phyloP scores from a whole-genome alignment of 2,329 filamentous ascomycete species.

The Leptographium galeiforme region DNA sequence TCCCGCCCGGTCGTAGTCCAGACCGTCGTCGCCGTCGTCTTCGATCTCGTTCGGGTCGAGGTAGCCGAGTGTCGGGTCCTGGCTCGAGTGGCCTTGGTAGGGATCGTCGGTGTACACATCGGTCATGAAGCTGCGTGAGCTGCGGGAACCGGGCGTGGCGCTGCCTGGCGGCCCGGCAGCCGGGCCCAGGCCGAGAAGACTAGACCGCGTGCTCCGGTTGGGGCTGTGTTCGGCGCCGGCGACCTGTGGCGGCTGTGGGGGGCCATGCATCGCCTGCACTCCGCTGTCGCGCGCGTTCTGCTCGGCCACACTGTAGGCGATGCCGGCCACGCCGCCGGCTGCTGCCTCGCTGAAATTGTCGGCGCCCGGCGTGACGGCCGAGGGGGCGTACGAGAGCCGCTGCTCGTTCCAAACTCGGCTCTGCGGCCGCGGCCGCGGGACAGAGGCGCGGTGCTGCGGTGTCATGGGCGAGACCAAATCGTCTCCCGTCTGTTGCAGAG shows the following conservation, averaged over 20 bases:
- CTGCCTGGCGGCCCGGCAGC: conserved; percentile 20
- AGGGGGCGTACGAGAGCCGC: conserved; percentile 11
- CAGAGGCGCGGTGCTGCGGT: background rate
- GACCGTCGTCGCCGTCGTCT: conserved; percentile 80
- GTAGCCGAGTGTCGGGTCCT: conserved; percentile 36
- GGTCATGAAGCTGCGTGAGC: conserved; percentile 29
- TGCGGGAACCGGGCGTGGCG: conserved; percentile 22
- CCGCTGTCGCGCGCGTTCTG: conserved; percentile 52
- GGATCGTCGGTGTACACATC: conserved; percentile 49
- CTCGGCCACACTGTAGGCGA: conserved; percentile 53
- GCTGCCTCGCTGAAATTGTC: conserved; percentile 54
- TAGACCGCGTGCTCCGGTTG: conserved; percentile 22
- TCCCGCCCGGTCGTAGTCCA: conserved; percentile 33
- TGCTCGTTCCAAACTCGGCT: too few species aligned
- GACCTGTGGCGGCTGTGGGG: conserved; percentile 12
- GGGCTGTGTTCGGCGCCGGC: background rate
- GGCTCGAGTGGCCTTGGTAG: conserved; percentile 46
- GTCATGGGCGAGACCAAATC: background rate
- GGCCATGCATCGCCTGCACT: conserved; percentile 40
- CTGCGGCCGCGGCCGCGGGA: background rate
- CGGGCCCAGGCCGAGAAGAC: conserved; percentile 24
- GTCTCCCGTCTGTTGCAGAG: too few species aligned
- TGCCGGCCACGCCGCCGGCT: conserved; percentile 52
- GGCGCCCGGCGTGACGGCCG: conserved; percentile 43
- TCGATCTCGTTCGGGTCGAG: conserved; percentile 70